Evolutionary conservation across 1,139 yeast species (phyloP), one percentile per base, ranked within the genome.

Genomic region (Pichia sp.): DNA sequence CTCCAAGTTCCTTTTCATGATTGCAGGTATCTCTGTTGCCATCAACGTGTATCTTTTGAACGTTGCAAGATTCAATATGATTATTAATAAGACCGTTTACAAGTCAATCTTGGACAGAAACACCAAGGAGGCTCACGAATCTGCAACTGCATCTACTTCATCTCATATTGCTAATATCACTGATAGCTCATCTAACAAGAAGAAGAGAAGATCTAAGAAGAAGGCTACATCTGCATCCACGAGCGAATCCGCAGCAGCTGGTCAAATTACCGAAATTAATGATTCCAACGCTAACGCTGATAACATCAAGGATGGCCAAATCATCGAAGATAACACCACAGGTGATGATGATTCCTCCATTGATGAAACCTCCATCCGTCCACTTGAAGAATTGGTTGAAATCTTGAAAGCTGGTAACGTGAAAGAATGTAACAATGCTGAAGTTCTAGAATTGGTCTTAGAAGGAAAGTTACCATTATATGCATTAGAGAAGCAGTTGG

Each of bases 401-500:
- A 56, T 74, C 19, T 60, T 84, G 66, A 80, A 85, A 55, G 76
- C 73, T 2, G 97, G 97, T 19, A 68, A 76, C 29, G 74, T 85
- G 27, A 72, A 73, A 49, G 65, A 74, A 17, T 70, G 91, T 46
- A 64, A 64, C 38, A 75, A 91, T 56, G 79, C 74, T 33, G 96
- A 91, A 60, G 72, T 91, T 41, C 69, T 81, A 6, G 63, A 74
- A 3, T 72, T 91, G 45, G 88, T 83, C 29, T 69, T 75, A 13
- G 62, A 72, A 12, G 94, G 94, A 27, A 84, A 84, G 54, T 64
- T 93, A 41, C 97, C 98, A 22, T 65, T 91, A 40, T 88, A 93
- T 57, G 96, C 97, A 0, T 71, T 93, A 46, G 99, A 91, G 59
- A 91, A 88, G 60, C 91, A 85, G 60, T 70, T 91, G 39, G 82